Conservation (phyloP, 331 rosid genomes). For the Arachis monticola region DNA sequence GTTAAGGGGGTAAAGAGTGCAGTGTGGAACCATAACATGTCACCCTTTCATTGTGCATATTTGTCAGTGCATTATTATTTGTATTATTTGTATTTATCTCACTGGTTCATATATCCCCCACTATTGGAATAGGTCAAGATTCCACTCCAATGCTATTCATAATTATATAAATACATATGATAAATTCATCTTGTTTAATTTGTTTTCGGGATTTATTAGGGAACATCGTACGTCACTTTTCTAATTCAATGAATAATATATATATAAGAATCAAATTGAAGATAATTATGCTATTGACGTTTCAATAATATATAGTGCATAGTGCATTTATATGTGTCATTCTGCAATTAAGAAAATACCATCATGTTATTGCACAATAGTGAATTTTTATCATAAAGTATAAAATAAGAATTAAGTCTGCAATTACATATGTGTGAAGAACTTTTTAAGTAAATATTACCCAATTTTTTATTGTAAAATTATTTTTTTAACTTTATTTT, state of each 20-base stretch:
- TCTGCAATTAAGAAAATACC: no score
- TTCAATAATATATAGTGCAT: no score
- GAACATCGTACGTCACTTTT: background rate
- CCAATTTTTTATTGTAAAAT: no score
- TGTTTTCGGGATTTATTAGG: background rate
- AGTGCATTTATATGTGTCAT: no score
- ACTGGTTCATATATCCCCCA: slow-evolving; percentile 25
- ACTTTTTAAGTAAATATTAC: no score
- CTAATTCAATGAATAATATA: no score
- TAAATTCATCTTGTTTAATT: background rate
- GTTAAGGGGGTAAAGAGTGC: slow-evolving; percentile 25
- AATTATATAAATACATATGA: background rate
- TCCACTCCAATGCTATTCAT: slow-evolving; percentile 48
- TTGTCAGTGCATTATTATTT: slow-evolving; percentile 43
- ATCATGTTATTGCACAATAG: no score
- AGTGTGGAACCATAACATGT: slow-evolving; percentile 46
- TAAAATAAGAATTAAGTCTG: no score
- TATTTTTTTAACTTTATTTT: no score
- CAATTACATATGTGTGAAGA: no score
- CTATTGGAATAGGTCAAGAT: slow-evolving; percentile 38
- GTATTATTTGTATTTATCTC: slow-evolving; percentile 39
- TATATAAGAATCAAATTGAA: background rate
- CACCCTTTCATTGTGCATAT: slow-evolving; percentile 41
- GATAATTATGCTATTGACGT: background rate
- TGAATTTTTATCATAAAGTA: no score